A percentile compares a stretch with the other conserved stretches of the same genome.
These are phyloP conservation scores for Elongisporangium senticosum DNA, from an alignment of 352 stramenopile species.

Conservation along the genomic window DNA sequence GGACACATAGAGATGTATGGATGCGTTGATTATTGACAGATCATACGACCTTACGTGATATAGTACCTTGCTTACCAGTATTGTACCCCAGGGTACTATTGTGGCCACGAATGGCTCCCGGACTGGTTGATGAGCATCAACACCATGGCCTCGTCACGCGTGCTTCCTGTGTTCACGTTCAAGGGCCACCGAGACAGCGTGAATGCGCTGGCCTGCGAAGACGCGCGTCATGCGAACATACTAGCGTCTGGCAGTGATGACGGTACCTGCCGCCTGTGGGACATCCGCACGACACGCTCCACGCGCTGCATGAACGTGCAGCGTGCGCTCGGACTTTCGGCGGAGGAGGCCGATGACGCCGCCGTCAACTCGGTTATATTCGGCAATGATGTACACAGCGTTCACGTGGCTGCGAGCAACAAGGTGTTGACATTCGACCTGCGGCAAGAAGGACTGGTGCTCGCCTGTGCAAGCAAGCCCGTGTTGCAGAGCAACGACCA, in stretches of 20 bases:
- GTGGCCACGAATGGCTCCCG: neutral
- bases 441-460: constrained; percentile 45
- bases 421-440: constrained; percentile 72
- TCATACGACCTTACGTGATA: neutral
- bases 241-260: constrained; percentile 67
- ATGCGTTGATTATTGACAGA: neutral
- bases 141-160: neutral
- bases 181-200: constrained; percentile 53
- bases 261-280: constrained; percentile 64
- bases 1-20: neutral
- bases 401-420: constrained; percentile 54
- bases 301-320: constrained; percentile 61
- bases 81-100: neutral
- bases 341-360: constrained; percentile 22
- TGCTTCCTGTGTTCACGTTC: constrained; percentile 25
- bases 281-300: constrained; percentile 49
- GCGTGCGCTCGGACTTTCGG: constrained; percentile 33
- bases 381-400: constrained; percentile 20
- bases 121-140: neutral
- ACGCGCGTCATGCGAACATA: constrained; percentile 38
- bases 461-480: constrained; percentile 45
- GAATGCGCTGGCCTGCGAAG: constrained; percentile 56
- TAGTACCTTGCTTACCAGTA: neutral
- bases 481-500: constrained; percentile 59
- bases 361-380: constrained; percentile 71